Conservation (phyloP, 345 rosid genomes). For the Eutrema japonicum region DNA sequence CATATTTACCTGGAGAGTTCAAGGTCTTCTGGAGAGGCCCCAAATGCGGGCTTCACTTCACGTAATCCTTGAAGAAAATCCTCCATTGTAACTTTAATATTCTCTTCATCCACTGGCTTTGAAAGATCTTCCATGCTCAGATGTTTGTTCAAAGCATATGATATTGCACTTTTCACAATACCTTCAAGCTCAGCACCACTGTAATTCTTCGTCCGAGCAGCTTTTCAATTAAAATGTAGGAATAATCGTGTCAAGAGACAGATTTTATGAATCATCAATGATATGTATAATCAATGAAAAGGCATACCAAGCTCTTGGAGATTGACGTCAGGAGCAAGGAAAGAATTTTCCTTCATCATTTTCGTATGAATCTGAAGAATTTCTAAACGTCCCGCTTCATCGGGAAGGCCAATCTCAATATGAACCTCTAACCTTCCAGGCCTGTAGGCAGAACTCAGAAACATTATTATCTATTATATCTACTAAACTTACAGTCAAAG, state of each 20-base stretch:
- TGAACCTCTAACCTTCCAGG: constrained; percentile 94
- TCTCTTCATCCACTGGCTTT: constrained; percentile 92
- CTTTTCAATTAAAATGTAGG: constrained; percentile 35
- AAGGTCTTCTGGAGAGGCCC: constrained; percentile 87
- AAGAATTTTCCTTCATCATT: constrained; percentile 90
- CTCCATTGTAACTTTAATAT: constrained; percentile 82
- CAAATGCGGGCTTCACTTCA: constrained; percentile 80
- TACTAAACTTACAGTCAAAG: not conserved
- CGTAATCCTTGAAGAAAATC: constrained; percentile 73
- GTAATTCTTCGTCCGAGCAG: constrained; percentile 87
- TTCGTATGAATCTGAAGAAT: constrained; percentile 92
- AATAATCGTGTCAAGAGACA: not conserved
- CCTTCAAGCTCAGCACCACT: constrained; percentile 99
- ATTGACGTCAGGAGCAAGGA: constrained; percentile 79
- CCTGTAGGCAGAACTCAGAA: constrained; percentile 45
- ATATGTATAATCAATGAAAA: not conserved
- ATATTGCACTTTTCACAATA: constrained; percentile 92
- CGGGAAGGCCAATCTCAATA: constrained; percentile 94
- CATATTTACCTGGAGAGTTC: constrained; percentile 68
- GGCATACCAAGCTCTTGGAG: constrained; percentile 80
- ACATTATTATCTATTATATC: constrained; percentile 7
- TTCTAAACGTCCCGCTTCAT: constrained; percentile 83
- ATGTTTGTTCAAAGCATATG: constrained; percentile 85
- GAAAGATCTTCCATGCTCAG: constrained; percentile 81
- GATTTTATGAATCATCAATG: not conserved